These are phyloP conservation scores for Rhododendron mucronatum DNA, from an alignment of 148 eudicot genomes.

Conservation along the genomic window DNA sequence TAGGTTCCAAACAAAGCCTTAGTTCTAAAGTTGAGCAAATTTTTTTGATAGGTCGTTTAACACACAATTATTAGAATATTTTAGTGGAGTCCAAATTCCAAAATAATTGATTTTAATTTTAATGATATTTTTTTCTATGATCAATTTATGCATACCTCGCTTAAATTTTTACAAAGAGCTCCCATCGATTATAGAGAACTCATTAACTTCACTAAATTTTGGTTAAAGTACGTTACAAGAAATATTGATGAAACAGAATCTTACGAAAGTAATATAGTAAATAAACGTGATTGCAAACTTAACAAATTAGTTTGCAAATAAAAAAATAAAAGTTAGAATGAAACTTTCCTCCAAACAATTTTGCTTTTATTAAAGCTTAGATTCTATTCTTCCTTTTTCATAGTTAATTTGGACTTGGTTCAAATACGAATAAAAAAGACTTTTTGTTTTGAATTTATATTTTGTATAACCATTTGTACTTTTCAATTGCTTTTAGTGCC, in stretches of 20 bases:
- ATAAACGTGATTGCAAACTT: background rate
- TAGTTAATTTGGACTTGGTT: too few relatives aligned
- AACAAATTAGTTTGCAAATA: background rate
- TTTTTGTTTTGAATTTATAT: background rate
- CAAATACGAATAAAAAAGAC: background rate
- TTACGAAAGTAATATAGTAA: too few relatives aligned
- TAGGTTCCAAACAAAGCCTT: too few relatives aligned
- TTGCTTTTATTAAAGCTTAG: background rate
- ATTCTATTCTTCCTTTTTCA: too few relatives aligned
- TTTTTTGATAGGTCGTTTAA: too few relatives aligned
- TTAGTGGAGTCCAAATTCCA: too few relatives aligned
- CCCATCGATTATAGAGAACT: background rate
- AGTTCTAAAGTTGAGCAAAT: too few relatives aligned
- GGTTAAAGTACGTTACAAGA: background rate
- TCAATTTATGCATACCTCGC: background rate
- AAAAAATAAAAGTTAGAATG: background rate
- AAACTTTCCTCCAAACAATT: background rate
- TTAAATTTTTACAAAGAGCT: background rate
- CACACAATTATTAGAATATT: too few relatives aligned
- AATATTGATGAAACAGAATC: background rate
- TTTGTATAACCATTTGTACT: background rate
- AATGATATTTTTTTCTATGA: background rate
- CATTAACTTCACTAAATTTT: background rate
- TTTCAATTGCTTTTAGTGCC: background rate
- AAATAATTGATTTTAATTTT: too few relatives aligned